Evolutionary conservation across 768 basidiomycete genomes (phyloP).

Genomic region (Suillus luteus): DNA sequence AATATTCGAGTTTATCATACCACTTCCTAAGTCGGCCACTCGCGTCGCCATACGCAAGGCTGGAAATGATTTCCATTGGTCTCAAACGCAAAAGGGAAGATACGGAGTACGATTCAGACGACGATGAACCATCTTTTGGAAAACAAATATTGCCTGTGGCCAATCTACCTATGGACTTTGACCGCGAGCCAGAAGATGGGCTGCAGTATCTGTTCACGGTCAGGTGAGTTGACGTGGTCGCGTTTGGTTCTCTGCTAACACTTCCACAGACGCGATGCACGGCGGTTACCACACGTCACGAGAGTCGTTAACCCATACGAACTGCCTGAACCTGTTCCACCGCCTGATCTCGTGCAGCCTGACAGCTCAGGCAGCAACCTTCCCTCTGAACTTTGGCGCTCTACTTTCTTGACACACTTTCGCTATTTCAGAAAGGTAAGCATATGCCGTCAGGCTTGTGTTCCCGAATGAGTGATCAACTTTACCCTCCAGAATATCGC

Average conservation of each 20-base stretch:
- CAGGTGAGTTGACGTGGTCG: conserved; percentile 46
- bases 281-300: conserved; percentile 61
- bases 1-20: background rate
- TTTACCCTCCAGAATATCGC: conserved; percentile 54
- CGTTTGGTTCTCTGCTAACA: conserved; percentile 15
- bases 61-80: conserved; percentile 19
- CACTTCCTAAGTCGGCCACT: background rate
- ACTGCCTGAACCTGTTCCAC: conserved; percentile 24
- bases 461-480: conserved; percentile 14
- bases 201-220: conserved; percentile 82
- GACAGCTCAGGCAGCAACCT: conserved; percentile 36
- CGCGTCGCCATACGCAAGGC: background rate
- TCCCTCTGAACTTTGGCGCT: conserved; percentile 71
- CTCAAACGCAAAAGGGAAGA: conserved; percentile 61
- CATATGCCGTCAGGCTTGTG: background rate
- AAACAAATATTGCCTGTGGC: conserved; percentile 82
- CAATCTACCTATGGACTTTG: conserved; percentile 68
- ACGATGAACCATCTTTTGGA: conserved; percentile 63
- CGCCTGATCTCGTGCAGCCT: conserved; percentile 18
- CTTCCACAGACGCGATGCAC: conserved; percentile 65
- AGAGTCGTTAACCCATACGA: conserved; percentile 73
- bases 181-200: conserved; percentile 67
- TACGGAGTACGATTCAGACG: conserved; percentile 48
- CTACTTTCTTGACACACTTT: conserved; percentile 57
- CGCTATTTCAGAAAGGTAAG: conserved; percentile 61